Percentiles rank a stretch among this genome's conserved stretches.
Conservation (phyloP, 2,329 filamentous ascomycete genomes). For the Zymoseptoria tritici region DNA sequence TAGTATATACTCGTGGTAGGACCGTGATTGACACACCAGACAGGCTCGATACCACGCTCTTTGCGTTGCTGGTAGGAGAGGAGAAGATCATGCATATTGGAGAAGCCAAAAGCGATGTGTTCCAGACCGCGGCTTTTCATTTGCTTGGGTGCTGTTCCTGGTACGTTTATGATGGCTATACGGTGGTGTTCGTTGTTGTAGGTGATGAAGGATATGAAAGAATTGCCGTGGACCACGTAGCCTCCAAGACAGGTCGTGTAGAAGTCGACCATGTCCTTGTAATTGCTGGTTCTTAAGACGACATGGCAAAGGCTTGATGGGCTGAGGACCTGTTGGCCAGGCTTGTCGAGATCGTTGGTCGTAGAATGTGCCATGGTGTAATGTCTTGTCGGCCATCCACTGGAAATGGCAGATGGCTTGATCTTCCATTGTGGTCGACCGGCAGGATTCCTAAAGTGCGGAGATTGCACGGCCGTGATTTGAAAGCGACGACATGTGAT, state of each 20-base stretch:
- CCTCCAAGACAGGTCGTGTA: slow-evolving; percentile 22
- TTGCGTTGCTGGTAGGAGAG: slow-evolving; percentile 17
- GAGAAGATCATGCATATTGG: slow-evolving; percentile 9
- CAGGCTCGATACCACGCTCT: slow-evolving; percentile 12
- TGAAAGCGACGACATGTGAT: too few relatives aligned
- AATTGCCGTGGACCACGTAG: slow-evolving; percentile 8
- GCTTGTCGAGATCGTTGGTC: slow-evolving; percentile 2
- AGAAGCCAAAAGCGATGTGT: slow-evolving; percentile 22
- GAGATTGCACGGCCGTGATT: too few relatives aligned
- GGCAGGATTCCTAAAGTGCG: too few relatives aligned
- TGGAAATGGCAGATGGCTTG: too few relatives aligned
- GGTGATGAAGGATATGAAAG: slow-evolving; percentile 14
- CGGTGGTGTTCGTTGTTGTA: slow-evolving; percentile 25
- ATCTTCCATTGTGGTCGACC: too few relatives aligned
- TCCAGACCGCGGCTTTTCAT: slow-evolving; percentile 13
- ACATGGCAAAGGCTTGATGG: slow-evolving; percentile 20
- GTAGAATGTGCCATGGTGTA: background rate
- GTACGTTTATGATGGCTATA: slow-evolving; percentile 15
- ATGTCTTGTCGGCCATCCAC: background rate
- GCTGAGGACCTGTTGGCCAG: slow-evolving; percentile 10
- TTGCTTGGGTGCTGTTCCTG: slow-evolving; percentile 8
- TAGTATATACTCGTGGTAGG: slow-evolving; percentile 18
- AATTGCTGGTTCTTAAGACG: slow-evolving; percentile 19
- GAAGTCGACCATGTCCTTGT: slow-evolving; percentile 16
- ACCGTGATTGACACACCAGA: slow-evolving; percentile 20